Conservation (phyloP, 768 basidiomycete species). For the Boletus tylopilopsis region DNA sequence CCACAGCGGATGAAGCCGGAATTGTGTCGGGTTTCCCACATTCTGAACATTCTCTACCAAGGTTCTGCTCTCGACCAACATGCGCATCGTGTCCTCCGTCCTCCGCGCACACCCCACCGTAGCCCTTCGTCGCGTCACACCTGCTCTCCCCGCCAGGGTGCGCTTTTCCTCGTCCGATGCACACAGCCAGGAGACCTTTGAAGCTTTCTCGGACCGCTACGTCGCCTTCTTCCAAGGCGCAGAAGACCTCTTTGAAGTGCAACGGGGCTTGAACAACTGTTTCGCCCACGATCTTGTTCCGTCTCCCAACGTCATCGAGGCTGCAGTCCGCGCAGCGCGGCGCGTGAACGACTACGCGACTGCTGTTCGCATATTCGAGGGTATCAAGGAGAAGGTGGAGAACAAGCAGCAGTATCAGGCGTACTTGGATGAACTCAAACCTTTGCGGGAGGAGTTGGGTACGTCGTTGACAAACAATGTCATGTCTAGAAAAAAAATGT, state of each 20-base stretch:
- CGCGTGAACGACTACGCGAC: slow-evolving; percentile 97
- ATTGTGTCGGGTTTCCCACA: slow-evolving; percentile 12
- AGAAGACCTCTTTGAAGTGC: slow-evolving; percentile 96
- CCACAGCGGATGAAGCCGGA: slow-evolving; percentile 21
- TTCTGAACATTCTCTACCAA: neutral
- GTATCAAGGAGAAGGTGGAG: slow-evolving; percentile 95
- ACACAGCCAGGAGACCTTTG: slow-evolving; percentile 89
- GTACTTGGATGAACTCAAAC: slow-evolving; percentile 88
- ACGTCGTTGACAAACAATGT: slow-evolving; percentile 12
- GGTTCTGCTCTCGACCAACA: slow-evolving; percentile 29
- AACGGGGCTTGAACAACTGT: slow-evolving; percentile 99
- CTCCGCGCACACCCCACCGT: slow-evolving; percentile 58
- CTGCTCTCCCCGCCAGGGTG: slow-evolving; percentile 37
- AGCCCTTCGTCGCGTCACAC: slow-evolving; percentile 38
- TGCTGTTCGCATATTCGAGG: slow-evolving; percentile 94
- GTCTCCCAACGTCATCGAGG: slow-evolving; percentile 77
- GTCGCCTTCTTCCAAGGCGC: slow-evolving; percentile 90
- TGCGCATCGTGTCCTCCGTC: slow-evolving; percentile 61
- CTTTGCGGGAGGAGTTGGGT: slow-evolving; percentile 91
- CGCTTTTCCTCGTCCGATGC: slow-evolving; percentile 45
- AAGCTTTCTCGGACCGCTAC: slow-evolving; percentile 92
- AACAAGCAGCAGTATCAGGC: slow-evolving; percentile 93
- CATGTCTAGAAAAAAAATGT: neutral
- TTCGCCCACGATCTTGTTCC: slow-evolving; percentile 98
- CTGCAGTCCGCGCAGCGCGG: slow-evolving; percentile 81